A percentile compares a stretch with the other conserved stretches of the same genome.
Evolutionary conservation across 106 monocot species (phyloP).

Genomic region (Dioscorea alata): DNA sequence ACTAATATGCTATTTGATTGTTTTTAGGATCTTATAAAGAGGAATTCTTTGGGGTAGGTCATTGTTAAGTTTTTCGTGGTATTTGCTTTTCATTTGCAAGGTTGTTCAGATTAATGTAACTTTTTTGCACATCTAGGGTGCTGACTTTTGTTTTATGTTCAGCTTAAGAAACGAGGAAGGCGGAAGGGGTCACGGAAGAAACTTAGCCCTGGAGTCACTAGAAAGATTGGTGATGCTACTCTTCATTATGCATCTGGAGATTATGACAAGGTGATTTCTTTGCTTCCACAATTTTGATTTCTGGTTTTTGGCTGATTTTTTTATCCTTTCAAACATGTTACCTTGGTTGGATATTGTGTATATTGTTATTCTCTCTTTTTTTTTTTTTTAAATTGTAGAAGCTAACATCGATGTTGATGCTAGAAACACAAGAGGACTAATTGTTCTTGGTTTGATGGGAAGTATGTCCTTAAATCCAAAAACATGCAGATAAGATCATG

Average conservation of each 20-base stretch:
- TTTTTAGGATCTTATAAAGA: too few relatives aligned
- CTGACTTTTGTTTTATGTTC: constrained; percentile 6
- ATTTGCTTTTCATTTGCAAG: neutral
- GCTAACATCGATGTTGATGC: neutral
- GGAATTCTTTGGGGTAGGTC: too few relatives aligned
- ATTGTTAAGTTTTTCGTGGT: neutral
- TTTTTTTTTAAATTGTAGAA: neutral
- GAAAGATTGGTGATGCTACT: constrained; percentile 85
- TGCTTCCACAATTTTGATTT: neutral
- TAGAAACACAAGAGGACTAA: neutral
- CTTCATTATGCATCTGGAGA: constrained; percentile 67
- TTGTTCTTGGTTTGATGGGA: too few relatives aligned
- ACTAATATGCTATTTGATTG: too few relatives aligned
- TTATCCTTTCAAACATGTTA: too few relatives aligned
- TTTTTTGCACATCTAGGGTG: neutral
- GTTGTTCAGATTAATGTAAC: neutral
- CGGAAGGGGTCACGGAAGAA: constrained; percentile 61
- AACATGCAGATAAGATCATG: too few relatives aligned
- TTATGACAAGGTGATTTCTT: constrained; percentile 48
- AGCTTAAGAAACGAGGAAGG: constrained; percentile 83
- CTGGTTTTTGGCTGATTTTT: neutral
- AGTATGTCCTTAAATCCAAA: too few relatives aligned
- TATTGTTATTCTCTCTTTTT: too few relatives aligned
- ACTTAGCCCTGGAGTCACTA: constrained; percentile 59
- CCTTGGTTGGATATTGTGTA: neutral